Conservation (phyloP, 192 early-diverging fungal genomes). For the Haplosporangium gracile region DNA sequence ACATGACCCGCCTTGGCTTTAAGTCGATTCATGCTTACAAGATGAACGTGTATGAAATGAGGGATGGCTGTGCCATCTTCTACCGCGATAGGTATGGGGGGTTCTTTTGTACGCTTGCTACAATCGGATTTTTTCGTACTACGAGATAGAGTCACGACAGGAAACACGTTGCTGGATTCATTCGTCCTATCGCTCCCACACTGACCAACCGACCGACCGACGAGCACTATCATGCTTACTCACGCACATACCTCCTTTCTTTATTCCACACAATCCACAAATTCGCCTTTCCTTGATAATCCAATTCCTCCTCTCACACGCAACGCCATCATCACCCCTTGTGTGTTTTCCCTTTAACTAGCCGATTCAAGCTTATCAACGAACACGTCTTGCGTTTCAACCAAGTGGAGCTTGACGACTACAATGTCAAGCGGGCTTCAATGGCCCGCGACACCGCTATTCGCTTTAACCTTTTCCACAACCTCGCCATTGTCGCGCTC, state of each 20-base stretch:
- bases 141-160: conserved; percentile 3
- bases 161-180: conserved; percentile 25
- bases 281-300: background rate
- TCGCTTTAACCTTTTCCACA: conserved; percentile 54
- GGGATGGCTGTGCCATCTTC: conserved; percentile 55
- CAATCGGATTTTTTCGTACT: background rate
- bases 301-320: background rate
- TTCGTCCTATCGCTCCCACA: conserved; percentile 11
- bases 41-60: conserved; percentile 55
- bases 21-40: conserved; percentile 50
- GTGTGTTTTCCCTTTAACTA: conserved; percentile 7
- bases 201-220: too few relatives aligned
- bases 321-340: background rate
- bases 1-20: conserved; percentile 40
- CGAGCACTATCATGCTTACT: conserved; percentile 14
- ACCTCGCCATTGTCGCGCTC: conserved; percentile 42
- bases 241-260: conserved; percentile 23
- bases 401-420: conserved; percentile 47
- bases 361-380: conserved; percentile 43
- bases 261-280: background rate
- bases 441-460: conserved; percentile 55
- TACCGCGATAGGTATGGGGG: conserved; percentile 53
- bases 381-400: conserved; percentile 49
- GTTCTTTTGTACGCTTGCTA: background rate
- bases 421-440: conserved; percentile 35